Percentiles rank a stretch among this genome's conserved stretches.
These are phyloP conservation scores for Raffaelea ambrosiae DNA, from an alignment of 2,329 filamentous ascomycete species.

Conservation along the genomic window DNA sequence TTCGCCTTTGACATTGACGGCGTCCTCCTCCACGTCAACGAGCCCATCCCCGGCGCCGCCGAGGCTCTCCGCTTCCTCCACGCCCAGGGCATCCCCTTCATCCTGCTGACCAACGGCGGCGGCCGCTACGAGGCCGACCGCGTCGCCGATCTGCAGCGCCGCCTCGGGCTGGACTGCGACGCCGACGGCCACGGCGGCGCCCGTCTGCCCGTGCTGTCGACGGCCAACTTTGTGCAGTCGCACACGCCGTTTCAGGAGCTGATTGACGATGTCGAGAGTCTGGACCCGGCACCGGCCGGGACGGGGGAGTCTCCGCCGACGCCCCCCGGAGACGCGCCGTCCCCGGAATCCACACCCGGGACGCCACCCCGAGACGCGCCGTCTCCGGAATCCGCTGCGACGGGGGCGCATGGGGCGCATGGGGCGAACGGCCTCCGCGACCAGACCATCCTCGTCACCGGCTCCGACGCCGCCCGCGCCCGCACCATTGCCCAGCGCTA, in stretches of 20 bases:
- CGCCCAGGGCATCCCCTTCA: conserved; percentile 72
- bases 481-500: conserved; percentile 67
- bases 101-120: conserved; percentile 92
- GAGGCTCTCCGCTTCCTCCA: conserved; percentile 67
- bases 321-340: not conserved
- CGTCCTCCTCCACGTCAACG: conserved; percentile 77
- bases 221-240: conserved; percentile 72
- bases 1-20: conserved; percentile 66
- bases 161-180: conserved; percentile 75
- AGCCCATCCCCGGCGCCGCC: conserved; percentile 69
- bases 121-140: conserved; percentile 72
- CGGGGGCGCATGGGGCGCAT: not conserved
- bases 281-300: conserved; percentile 2
- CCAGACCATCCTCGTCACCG: conserved; percentile 69
- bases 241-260: conserved; percentile 83
- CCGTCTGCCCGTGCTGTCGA: conserved; percentile 57
- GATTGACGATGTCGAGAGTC: conserved; percentile 15
- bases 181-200: conserved; percentile 77
- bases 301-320: not conserved
- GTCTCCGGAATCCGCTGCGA: no score
- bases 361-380: no score
- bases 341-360: not conserved
- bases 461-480: conserved; percentile 58
- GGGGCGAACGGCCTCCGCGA: conserved; percentile 27
- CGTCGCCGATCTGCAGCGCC: conserved; percentile 58